A percentile compares a stretch with the other conserved stretches of the same genome.
Evolutionary conservation across 495 filamentous ascomycete genomes (phyloP).

Genomic region (Aspergillus sclerotioniger): DNA sequence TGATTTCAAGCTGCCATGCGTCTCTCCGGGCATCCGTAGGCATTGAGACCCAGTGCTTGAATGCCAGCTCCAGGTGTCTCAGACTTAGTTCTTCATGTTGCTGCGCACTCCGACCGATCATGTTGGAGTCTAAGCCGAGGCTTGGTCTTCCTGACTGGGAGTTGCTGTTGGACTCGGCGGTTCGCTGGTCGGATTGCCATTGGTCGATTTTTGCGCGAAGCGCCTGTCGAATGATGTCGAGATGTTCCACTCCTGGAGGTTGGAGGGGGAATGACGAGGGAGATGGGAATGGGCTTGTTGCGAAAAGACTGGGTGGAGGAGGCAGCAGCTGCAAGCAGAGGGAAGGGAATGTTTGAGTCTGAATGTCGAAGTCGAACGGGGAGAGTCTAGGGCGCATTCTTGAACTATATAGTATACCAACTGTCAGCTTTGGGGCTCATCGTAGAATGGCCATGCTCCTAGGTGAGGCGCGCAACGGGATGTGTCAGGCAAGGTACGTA

Average conservation of each 20-base stretch:
- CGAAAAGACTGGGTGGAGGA: constrained; percentile 72
- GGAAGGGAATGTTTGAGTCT: constrained; percentile 75
- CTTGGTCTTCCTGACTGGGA: constrained; percentile 26
- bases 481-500: constrained; percentile 38
- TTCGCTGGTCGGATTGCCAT: constrained; percentile 51
- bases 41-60: constrained; percentile 65
- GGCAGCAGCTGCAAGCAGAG: constrained; percentile 78
- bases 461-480: neutral
- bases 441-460: constrained; percentile 3
- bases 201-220: constrained; percentile 63
- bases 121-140: constrained; percentile 32
- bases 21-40: constrained; percentile 55
- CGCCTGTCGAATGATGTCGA: constrained; percentile 63
- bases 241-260: constrained; percentile 67
- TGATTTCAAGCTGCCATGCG: constrained; percentile 75
- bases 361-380: constrained; percentile 82
- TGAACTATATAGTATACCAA: constrained; percentile 23
- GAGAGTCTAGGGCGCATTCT: constrained; percentile 41
- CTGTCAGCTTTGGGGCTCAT: constrained; percentile 1
- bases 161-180: constrained; percentile 25
- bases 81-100: constrained; percentile 60
- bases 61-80: constrained; percentile 67
- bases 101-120: constrained; percentile 47
- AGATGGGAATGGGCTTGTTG: constrained; percentile 66
- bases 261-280: constrained; percentile 70